These are phyloP conservation scores for Datura wrightii DNA, from an alignment of 257 asterid genomes.

Conservation along the genomic window DNA sequence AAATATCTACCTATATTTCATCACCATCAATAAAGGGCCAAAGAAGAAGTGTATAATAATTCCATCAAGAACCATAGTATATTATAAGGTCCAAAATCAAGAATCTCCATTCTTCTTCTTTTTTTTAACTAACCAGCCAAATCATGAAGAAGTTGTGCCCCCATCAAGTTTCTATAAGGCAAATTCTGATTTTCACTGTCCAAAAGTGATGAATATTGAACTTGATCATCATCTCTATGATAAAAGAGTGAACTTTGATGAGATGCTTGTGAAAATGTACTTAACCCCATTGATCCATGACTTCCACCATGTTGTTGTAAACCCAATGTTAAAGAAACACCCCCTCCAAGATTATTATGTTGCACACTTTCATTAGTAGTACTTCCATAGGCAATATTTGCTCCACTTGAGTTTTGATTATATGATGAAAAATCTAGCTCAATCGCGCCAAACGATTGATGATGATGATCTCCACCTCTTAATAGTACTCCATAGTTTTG, in stretches of 20 bases:
- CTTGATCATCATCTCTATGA: conserved; percentile 63
- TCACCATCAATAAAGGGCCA: not conserved
- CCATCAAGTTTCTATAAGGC: conserved; percentile 89
- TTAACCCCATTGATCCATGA: conserved; percentile 51
- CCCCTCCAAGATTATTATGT: conserved; percentile 30
- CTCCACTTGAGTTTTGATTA: not conserved
- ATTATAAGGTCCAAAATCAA: conserved; percentile 17
- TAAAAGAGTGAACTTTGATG: conserved; percentile 61
- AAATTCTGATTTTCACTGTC: conserved; percentile 74
- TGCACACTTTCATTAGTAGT: not conserved
- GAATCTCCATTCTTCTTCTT: not conserved
- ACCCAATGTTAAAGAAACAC: conserved; percentile 85
- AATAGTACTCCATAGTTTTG: conserved; percentile 34
- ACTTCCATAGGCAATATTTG: conserved; percentile 29
- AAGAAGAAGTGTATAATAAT: not conserved
- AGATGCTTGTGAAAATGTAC: conserved; percentile 50
- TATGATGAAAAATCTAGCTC: conserved; percentile 59
- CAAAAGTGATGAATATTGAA: conserved; percentile 76
- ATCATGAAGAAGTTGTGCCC: conserved; percentile 91
- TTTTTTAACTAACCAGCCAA: conserved; percentile 63
- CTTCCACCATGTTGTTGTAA: conserved; percentile 64
- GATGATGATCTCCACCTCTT: conserved; percentile 33
- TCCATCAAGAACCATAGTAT: conserved; percentile 41
- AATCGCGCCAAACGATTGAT: conserved; percentile 51
- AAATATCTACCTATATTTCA: not conserved